Percentiles rank a stretch among this genome's conserved stretches.
phyloP scores from a whole-genome alignment of 129 eudicot species.

The Pulicaria dysenterica region DNA sequence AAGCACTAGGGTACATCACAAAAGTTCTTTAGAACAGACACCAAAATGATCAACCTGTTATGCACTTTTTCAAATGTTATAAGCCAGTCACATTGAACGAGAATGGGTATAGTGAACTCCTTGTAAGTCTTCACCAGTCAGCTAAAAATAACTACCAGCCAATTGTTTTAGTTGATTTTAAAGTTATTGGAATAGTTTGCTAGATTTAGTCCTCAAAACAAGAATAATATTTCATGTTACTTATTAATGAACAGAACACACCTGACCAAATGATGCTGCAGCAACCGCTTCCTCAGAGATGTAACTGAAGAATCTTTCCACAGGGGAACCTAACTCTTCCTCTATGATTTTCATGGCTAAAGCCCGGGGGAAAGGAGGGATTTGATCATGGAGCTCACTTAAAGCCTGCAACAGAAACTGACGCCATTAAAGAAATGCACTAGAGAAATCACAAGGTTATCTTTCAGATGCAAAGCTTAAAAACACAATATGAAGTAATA shows the following conservation, averaged over 20 bases:
- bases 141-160: background rate
- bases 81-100: background rate
- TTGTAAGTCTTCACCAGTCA: background rate
- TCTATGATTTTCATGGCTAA: slow-evolving; percentile 88
- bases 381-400: slow-evolving; percentile 92
- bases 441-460: slow-evolving; percentile 20
- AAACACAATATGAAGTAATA: background rate
- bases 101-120: background rate
- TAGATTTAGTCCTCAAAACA: background rate
- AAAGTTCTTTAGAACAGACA: slow-evolving; percentile 6
- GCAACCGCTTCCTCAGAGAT: slow-evolving; percentile 95
- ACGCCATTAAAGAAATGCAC: slow-evolving; percentile 29
- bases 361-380: slow-evolving; percentile 85
- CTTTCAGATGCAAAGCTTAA: slow-evolving; percentile 9
- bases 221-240: background rate
- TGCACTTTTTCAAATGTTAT: background rate
- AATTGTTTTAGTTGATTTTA: background rate
- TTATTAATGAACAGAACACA: slow-evolving; percentile 31
- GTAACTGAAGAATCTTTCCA: slow-evolving; percentile 56
- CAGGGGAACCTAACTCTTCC: slow-evolving; percentile 89
- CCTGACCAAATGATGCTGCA: slow-evolving; percentile 99
- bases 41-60: slow-evolving; percentile 6
- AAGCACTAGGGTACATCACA: background rate
- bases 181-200: background rate
- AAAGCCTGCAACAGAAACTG: slow-evolving; percentile 74